phyloP scores from a whole-genome alignment of 371 early-diverging fungal species.

The Apophysomyces variabilis region DNA sequence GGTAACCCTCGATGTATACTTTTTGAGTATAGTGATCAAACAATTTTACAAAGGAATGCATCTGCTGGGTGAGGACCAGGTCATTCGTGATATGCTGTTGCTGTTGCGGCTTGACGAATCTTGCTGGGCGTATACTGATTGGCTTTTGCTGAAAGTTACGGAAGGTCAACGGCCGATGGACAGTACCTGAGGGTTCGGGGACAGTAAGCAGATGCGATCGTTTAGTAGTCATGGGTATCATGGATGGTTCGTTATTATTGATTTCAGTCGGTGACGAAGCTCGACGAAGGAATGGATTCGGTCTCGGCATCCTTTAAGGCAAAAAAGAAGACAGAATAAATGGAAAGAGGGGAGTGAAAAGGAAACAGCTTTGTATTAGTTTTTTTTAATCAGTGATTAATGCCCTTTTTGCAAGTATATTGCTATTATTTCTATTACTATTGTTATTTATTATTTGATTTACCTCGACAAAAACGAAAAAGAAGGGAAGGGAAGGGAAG shows the following conservation, averaged over 20 bases:
- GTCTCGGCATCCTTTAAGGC: constrained; percentile 12
- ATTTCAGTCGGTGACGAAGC: constrained; percentile 20
- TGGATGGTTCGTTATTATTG: constrained; percentile 2
- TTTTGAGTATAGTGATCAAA: constrained; percentile 67
- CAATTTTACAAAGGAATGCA: constrained; percentile 35
- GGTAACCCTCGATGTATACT: constrained; percentile 71
- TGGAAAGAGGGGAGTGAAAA: constrained; percentile 8
- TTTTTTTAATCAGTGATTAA: constrained; percentile 1
- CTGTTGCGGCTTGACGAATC: constrained; percentile 23
- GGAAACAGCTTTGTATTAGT: neutral
- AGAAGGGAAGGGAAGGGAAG: neutral
- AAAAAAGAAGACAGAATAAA: constrained; percentile 8
- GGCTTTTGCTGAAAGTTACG: constrained; percentile 18
- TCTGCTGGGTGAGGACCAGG: constrained; percentile 6
- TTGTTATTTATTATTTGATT: neutral
- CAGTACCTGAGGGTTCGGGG: neutral
- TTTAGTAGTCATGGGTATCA: neutral
- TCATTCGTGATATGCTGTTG: neutral
- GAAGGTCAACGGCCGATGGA: constrained; percentile 10
- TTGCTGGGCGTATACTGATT: constrained; percentile 26
- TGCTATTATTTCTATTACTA: neutral
- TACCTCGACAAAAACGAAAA: neutral
- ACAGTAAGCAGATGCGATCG: neutral
- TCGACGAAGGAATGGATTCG: constrained; percentile 23
- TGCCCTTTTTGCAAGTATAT: neutral